phyloP scores from a whole-genome alignment of 805 yeast species.

The Metschnikowia proteae region DNA sequence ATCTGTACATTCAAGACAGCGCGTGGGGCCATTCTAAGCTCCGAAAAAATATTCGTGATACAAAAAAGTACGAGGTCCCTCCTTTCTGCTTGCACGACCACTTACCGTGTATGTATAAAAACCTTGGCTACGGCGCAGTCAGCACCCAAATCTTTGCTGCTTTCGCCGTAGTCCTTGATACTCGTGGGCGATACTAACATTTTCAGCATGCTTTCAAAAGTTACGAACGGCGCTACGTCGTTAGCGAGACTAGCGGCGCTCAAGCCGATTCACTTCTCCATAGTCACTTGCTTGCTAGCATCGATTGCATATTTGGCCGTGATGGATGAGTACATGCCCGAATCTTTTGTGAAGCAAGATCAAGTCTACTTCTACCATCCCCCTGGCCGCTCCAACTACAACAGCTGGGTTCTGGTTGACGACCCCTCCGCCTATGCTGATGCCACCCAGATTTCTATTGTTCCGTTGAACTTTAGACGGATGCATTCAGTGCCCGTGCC shows the following conservation, averaged over 20 bases:
- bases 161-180: too few species aligned
- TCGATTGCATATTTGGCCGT: slow-evolving; percentile 76
- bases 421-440: slow-evolving; percentile 38
- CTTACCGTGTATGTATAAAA: neutral
- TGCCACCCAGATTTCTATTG: slow-evolving; percentile 46
- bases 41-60: slow-evolving; percentile 5
- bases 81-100: neutral
- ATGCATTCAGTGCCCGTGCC: slow-evolving; percentile 41
- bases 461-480: slow-evolving; percentile 57
- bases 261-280: slow-evolving; percentile 83
- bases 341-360: slow-evolving; percentile 35
- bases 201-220: slow-evolving; percentile 26
- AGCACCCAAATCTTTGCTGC: neutral
- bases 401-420: slow-evolving; percentile 48
- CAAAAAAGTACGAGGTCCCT: neutral
- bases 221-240: slow-evolving; percentile 32
- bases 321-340: slow-evolving; percentile 61
- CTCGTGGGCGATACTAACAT: neutral
- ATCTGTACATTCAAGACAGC: slow-evolving; percentile 1
- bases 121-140: neutral
- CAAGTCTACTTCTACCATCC: slow-evolving; percentile 33
- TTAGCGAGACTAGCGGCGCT: slow-evolving; percentile 63
- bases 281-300: slow-evolving; percentile 67
- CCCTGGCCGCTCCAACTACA: slow-evolving; percentile 29
- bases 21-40: slow-evolving; percentile 1